phyloP scores from a whole-genome alignment of 2,329 filamentous ascomycete genomes.

The Sporothrix pseudoabietina region DNA sequence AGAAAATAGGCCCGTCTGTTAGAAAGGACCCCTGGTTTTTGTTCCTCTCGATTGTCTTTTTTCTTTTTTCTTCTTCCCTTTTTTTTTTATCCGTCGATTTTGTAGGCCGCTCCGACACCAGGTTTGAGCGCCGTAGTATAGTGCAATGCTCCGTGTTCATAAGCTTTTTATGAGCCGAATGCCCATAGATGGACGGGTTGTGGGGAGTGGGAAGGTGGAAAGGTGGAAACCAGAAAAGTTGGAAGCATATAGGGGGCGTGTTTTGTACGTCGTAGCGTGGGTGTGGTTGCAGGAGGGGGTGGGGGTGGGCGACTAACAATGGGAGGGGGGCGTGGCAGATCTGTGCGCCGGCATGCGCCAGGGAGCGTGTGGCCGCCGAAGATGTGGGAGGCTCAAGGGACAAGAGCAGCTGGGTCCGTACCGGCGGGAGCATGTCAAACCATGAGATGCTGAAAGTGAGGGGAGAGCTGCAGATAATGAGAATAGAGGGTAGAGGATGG shows the following conservation, averaged over 20 bases:
- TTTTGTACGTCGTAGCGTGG: not conserved
- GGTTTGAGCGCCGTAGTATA: not conserved
- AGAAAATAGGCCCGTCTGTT: not conserved
- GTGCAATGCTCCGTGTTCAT: not conserved
- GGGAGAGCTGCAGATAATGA: not conserved
- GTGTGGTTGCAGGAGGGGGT: not conserved
- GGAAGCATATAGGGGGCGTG: not conserved
- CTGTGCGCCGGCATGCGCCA: not conserved
- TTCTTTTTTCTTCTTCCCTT: not conserved
- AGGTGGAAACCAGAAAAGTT: not conserved
- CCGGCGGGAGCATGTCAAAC: constrained; percentile 7
- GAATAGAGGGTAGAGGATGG: not conserved
- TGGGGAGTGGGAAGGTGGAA: not conserved
- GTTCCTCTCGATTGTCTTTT: not conserved
- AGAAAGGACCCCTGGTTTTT: not conserved
- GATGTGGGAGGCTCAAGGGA: constrained; percentile 2
- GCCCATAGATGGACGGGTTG: not conserved
- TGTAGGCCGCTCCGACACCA: not conserved
- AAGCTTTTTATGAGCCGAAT: not conserved
- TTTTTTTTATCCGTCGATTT: not conserved
- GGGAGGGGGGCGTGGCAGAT: constrained; percentile 13
- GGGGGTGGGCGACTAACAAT: not conserved
- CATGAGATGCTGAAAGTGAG: constrained; percentile 1
- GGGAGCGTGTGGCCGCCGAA: constrained; percentile 9
- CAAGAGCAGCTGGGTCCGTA: constrained; percentile 1